Conservation (phyloP, 1,284 basidiomycete genomes). For the Moesziomyces sp. region DNA sequence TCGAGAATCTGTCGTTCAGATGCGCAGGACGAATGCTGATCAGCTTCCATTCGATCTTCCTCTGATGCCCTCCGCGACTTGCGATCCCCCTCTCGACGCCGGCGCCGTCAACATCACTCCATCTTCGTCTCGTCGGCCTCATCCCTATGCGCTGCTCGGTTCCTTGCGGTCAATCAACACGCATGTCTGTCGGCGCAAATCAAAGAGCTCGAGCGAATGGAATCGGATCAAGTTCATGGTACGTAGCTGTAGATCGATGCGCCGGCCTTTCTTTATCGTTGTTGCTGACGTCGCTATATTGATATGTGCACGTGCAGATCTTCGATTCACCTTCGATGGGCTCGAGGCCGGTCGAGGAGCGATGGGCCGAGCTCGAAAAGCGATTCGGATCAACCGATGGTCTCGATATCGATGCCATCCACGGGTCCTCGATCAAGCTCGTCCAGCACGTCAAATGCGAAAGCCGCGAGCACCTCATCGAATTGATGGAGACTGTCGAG, state of each 20-base stretch:
- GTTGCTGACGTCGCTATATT: neutral
- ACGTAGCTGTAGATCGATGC: neutral
- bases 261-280: neutral
- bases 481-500: slow-evolving; percentile 74
- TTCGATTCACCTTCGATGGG: slow-evolving; percentile 76
- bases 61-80: slow-evolving; percentile 5
- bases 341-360: slow-evolving; percentile 73
- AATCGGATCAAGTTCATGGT: slow-evolving; percentile 75
- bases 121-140: slow-evolving; percentile 14
- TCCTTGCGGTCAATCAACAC: slow-evolving; percentile 7
- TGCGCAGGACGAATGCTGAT: slow-evolving; percentile 14
- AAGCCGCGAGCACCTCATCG: slow-evolving; percentile 72
- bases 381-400: slow-evolving; percentile 70
- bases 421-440: slow-evolving; percentile 70
- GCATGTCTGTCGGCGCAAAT: slow-evolving; percentile 73
- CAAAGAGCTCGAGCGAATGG: slow-evolving; percentile 75
- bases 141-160: slow-evolving; percentile 11
- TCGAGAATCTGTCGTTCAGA: neutral
- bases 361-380: slow-evolving; percentile 71
- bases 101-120: neutral
- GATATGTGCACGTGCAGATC: slow-evolving; percentile 68
- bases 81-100: neutral
- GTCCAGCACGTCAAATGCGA: slow-evolving; percentile 73
- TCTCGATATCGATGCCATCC: slow-evolving; percentile 25
- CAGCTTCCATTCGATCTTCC: slow-evolving; percentile 14